Evolutionary conservation across 2,329 filamentous ascomycete genomes (phyloP).

Genomic region (Penicillium capsulatum): DNA sequence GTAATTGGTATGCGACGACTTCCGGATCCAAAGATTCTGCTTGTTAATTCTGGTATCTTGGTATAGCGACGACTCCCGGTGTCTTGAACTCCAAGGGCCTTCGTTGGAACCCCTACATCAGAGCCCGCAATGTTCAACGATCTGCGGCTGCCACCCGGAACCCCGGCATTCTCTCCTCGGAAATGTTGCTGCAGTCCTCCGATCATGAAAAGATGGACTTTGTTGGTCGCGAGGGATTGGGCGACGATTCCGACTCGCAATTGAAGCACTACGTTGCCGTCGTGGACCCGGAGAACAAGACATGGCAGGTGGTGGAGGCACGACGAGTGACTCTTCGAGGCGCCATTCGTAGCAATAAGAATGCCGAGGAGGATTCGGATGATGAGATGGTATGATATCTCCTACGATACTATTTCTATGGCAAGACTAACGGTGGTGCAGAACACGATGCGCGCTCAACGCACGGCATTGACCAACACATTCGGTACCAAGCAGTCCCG

Average conservation of each 20-base stretch:
- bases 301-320: conserved; percentile 52
- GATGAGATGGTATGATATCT: conserved; percentile 30
- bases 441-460: conserved; percentile 38
- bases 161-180: conserved; percentile 39
- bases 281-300: conserved; percentile 52
- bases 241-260: conserved; percentile 48
- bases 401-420: neutral
- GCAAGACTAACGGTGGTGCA: conserved; percentile 17
- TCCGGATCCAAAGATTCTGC: neutral
- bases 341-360: conserved; percentile 35
- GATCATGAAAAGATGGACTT: conserved; percentile 59
- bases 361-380: conserved; percentile 30
- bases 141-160: conserved; percentile 31
- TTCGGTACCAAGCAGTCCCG: conserved; percentile 51
- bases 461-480: conserved; percentile 44
- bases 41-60: conserved; percentile 4
- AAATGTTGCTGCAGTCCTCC: conserved; percentile 58
- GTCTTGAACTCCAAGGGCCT: conserved; percentile 30
- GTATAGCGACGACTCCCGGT: conserved; percentile 35
- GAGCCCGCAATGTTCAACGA: conserved; percentile 43
- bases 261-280: conserved; percentile 60
- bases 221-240: conserved; percentile 48
- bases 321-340: conserved; percentile 55
- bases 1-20: conserved; percentile 44
- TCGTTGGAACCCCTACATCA: conserved; percentile 43